These are phyloP conservation scores for Pseudogymnoascus sp. DNA, from an alignment of 2,329 filamentous ascomycete species.

Conservation along the genomic window DNA sequence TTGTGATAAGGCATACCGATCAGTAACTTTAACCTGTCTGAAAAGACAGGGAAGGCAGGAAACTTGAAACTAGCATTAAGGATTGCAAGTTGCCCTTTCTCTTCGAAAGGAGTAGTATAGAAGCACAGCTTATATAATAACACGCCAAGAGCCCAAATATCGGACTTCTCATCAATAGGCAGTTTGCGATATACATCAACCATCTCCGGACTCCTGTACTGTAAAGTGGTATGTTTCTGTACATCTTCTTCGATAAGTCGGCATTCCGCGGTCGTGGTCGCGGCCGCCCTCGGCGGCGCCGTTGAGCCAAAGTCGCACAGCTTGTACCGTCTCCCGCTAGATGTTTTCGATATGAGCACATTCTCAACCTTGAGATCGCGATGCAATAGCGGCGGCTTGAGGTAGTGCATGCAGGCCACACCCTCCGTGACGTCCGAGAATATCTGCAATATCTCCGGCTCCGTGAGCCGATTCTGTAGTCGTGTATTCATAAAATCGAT, in stretches of 20 bases:
- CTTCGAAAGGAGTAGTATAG: slow-evolving; percentile 97
- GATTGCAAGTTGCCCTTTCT: slow-evolving; percentile 94
- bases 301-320: slow-evolving; percentile 96
- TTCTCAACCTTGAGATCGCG: slow-evolving; percentile 97
- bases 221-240: slow-evolving; percentile 91
- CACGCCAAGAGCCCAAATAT: slow-evolving; percentile 92
- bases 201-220: slow-evolving; percentile 98
- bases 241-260: slow-evolving; percentile 93
- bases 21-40: slow-evolving; percentile 77
- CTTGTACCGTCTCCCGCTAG: slow-evolving; percentile 70
- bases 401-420: slow-evolving; percentile 97
- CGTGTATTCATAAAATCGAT: slow-evolving; percentile 99
- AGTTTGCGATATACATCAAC: slow-evolving; percentile 95
- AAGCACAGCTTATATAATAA: slow-evolving; percentile 97
- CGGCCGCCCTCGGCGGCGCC: slow-evolving; percentile 73
- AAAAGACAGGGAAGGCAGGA: slow-evolving; percentile 80
- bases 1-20: slow-evolving; percentile 56
- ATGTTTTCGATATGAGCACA: slow-evolving; percentile 65
- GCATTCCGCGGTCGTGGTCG: slow-evolving; percentile 79
- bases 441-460: slow-evolving; percentile 95
- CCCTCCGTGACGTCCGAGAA: slow-evolving; percentile 94
- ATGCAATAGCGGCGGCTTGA: slow-evolving; percentile 86
- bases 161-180: slow-evolving; percentile 96
- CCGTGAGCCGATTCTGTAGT: slow-evolving; percentile 88
- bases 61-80: slow-evolving; percentile 92